Conservation (phyloP, 495 filamentous ascomycete species). For the Achaetomiella virescens region DNA sequence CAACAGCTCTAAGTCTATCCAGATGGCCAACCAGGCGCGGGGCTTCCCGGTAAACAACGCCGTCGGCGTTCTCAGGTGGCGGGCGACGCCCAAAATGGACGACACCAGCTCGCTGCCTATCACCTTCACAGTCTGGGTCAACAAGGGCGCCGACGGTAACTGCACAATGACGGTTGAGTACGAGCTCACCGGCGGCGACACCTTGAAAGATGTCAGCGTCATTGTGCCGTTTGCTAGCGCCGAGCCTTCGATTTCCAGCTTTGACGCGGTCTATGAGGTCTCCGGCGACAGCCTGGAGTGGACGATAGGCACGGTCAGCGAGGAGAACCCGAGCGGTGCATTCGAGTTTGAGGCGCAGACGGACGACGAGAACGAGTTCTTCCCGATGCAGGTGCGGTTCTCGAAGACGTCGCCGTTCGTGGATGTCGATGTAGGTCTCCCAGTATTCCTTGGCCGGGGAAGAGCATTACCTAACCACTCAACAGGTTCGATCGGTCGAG, state of each 20-base stretch:
- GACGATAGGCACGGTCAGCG: slow-evolving; percentile 77
- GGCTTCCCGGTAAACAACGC: slow-evolving; percentile 89
- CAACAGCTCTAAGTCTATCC: slow-evolving; percentile 68
- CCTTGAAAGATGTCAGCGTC: slow-evolving; percentile 76
- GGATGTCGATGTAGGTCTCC: slow-evolving; percentile 72
- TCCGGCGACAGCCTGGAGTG: slow-evolving; percentile 89
- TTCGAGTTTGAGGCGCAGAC: slow-evolving; percentile 93
- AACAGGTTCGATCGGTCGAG: slow-evolving; percentile 61
- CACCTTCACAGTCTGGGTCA: slow-evolving; percentile 93
- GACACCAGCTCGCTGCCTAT: slow-evolving; percentile 76
- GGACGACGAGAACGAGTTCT: slow-evolving; percentile 81
- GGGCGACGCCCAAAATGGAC: slow-evolving; percentile 62
- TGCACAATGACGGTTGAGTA: slow-evolving; percentile 90
- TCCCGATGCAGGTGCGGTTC: slow-evolving; percentile 92
- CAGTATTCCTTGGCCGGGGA: slow-evolving; percentile 6
- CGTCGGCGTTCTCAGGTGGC: slow-evolving; percentile 85
- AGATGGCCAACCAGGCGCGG: slow-evolving; percentile 74
- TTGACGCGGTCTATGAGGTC: slow-evolving; percentile 91
- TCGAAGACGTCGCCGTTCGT: slow-evolving; percentile 80
- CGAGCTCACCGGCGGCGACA: slow-evolving; percentile 69
- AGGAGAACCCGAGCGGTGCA: slow-evolving; percentile 70
- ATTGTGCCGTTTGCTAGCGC: slow-evolving; percentile 75
- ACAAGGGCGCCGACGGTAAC: slow-evolving; percentile 69
- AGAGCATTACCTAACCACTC: slow-evolving; percentile 19
- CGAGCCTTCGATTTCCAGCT: slow-evolving; percentile 84